Percentiles rank a stretch among this genome's conserved stretches.
These are phyloP conservation scores for Gynostemma pentaphyllum DNA, from an alignment of 306 rosid species.

Conservation along the genomic window DNA sequence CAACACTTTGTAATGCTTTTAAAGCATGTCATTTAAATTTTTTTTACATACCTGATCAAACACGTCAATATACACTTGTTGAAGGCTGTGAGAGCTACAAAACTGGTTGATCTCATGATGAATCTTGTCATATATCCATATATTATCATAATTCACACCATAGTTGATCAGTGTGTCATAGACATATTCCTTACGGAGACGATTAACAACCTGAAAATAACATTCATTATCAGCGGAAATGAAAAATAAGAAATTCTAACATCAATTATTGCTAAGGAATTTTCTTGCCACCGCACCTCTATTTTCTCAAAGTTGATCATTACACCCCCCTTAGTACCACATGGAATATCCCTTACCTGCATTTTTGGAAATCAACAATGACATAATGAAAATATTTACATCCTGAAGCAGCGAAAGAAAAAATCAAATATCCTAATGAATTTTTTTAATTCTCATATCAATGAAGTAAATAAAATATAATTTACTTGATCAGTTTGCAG, in stretches of 20 bases:
- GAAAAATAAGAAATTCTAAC: not conserved
- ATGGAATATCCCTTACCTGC: constrained; percentile 87
- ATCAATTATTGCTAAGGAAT: not conserved
- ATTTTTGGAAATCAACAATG: not conserved
- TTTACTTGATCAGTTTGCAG: constrained; percentile 76
- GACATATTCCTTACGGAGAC: constrained; percentile 65
- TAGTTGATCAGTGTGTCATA: constrained; percentile 69
- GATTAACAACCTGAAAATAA: constrained; percentile 66
- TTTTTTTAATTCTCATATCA: not conserved
- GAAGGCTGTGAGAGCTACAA: constrained; percentile 80
- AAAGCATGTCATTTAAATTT: not conserved
- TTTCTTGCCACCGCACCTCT: constrained; percentile 35
- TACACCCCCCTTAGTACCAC: constrained; percentile 94
- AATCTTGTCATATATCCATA: constrained; percentile 95
- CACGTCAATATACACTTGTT: constrained; percentile 85
- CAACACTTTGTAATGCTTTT: not conserved
- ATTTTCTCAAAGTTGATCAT: constrained; percentile 83
- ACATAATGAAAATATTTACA: not conserved
- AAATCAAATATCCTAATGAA: not conserved
- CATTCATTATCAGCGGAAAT: constrained; percentile 7
- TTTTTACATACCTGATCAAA: constrained; percentile 64
- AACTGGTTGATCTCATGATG: constrained; percentile 92
- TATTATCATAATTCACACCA: constrained; percentile 74
- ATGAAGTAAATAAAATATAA: constrained; percentile 2
- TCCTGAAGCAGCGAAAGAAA: constrained; percentile 3